phyloP scores from a whole-genome alignment of 768 basidiomycete species.

The Lentinula aciculospora region DNA sequence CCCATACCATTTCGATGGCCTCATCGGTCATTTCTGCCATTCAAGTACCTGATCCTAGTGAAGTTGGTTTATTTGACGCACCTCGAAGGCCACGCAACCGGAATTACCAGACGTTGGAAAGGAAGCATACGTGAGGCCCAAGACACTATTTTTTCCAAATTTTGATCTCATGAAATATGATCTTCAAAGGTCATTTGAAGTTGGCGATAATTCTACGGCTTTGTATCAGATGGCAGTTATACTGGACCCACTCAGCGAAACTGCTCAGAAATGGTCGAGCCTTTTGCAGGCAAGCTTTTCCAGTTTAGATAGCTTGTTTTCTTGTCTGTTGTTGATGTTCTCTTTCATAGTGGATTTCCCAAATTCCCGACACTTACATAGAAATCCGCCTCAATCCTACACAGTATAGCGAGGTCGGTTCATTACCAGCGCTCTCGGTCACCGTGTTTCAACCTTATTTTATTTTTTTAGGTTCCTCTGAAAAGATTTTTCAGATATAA shows the following conservation, averaged over 20 bases:
- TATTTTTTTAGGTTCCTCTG: slow-evolving; percentile 60
- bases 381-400: slow-evolving; percentile 80
- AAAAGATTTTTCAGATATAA: slow-evolving; percentile 91
- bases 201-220: slow-evolving; percentile 65
- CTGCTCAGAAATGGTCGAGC: slow-evolving; percentile 82
- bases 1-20: slow-evolving; percentile 57
- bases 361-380: slow-evolving; percentile 59
- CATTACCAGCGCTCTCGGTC: background rate
- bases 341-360: slow-evolving; percentile 56
- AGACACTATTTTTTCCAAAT: background rate
- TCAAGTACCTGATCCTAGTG: slow-evolving; percentile 68
- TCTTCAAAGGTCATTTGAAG: slow-evolving; percentile 51
- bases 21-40: slow-evolving; percentile 71
- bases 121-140: slow-evolving; percentile 58
- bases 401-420: slow-evolving; percentile 57
- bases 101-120: slow-evolving; percentile 55
- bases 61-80: slow-evolving; percentile 66
- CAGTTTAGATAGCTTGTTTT: background rate
- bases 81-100: slow-evolving; percentile 52
- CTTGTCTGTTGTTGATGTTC: background rate
- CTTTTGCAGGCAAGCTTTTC: slow-evolving; percentile 56
- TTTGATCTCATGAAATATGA: background rate
- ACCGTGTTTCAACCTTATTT: background rate
- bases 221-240: slow-evolving; percentile 66
- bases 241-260: slow-evolving; percentile 81